A percentile compares a stretch with the other conserved stretches of the same genome.
Evolutionary conservation across 2,329 filamentous ascomycete species (phyloP).

Genomic region (Sporothrix phasma): DNA sequence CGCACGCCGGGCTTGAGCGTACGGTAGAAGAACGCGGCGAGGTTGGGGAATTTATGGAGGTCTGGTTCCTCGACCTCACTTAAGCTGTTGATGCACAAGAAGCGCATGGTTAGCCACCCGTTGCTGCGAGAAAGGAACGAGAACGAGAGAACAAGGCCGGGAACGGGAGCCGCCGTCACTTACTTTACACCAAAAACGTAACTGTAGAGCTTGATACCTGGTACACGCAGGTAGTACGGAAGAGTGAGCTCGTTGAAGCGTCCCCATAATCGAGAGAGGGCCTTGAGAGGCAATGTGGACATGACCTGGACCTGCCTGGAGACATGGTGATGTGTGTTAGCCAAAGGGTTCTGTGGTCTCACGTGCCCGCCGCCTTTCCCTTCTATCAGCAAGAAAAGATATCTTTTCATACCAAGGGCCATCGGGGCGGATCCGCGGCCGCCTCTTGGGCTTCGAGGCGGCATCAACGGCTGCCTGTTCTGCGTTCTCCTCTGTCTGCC

Average conservation of each 20-base stretch:
- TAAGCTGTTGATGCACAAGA: slow-evolving; percentile 40
- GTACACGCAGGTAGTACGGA: slow-evolving; percentile 76
- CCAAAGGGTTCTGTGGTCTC: neutral
- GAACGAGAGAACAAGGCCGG: neutral
- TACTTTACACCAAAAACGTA: slow-evolving; percentile 82
- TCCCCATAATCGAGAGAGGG: slow-evolving; percentile 81
- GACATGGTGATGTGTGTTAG: slow-evolving; percentile 15
- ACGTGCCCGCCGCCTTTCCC: slow-evolving; percentile 3
- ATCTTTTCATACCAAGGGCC: slow-evolving; percentile 59
- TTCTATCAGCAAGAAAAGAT: neutral
- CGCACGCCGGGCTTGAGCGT: slow-evolving; percentile 80
- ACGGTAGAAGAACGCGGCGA: slow-evolving; percentile 95
- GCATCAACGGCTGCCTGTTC: slow-evolving; percentile 32
- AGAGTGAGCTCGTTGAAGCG: slow-evolving; percentile 83
- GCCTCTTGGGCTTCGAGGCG: slow-evolving; percentile 38
- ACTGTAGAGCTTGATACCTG: slow-evolving; percentile 85
- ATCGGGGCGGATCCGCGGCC: slow-evolving; percentile 60
- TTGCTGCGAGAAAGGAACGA: neutral
- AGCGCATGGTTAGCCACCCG: neutral
- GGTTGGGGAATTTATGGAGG: slow-evolving; percentile 80
- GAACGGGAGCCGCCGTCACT: slow-evolving; percentile 21
- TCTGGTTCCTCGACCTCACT: slow-evolving; percentile 82
- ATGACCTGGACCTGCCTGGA: slow-evolving; percentile 77
- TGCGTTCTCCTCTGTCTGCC: slow-evolving; percentile 43
- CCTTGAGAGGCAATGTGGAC: slow-evolving; percentile 86